Evolutionary conservation across 768 basidiomycete species (phyloP), one percentile per base, ranked within the genome.

Genomic region (Gautieria morchelliformis): DNA sequence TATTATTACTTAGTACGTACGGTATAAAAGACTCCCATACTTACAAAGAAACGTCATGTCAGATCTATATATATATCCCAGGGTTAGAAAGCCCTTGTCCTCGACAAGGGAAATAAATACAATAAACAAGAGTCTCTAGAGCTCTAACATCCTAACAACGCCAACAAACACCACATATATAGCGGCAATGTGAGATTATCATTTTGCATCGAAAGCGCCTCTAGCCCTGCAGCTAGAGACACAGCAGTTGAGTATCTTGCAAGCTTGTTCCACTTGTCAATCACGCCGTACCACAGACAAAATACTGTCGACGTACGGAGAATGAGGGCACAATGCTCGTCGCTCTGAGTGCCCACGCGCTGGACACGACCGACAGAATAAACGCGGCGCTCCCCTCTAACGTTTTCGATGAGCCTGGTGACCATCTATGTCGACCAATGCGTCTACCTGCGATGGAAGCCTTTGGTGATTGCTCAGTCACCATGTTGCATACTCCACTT

Each of bases 141-240:
- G 14, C 19, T 19, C 46, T 51, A 45, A 35, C 37, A 45, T 46
- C 47, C 53, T 47, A 54, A 27, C 45, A 59, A 54, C 33, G 85
- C 84, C 35, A 93, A 74, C 72, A 92, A 75, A 66, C 89, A 87
- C 93, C 93, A 99, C 75, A 94, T 84, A 69, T 87, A 98, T 70
- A 98, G 72, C n/a, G 96, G 95, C 60, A 99, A 75, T 42, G 90
- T 92, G 62, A 99, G 76, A 71, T 99, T 99, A 72, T 99, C 96
- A 71, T 98, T 98, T 72, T 99, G 96, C 66, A 87, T 86, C 19
- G 91, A 92, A 57, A 93, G 70, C 15, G 93, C 96, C 72, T 99
- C 96, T 62, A 98, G 76, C 44, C 90, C 68, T 3, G 84, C 83
- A 4, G 88, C 77, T 42, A 88, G 66, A n/a, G 71, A 69, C 30